phyloP scores from a whole-genome alignment of 2,329 filamentous ascomycete species.

The Pseudogymnoascus sp. region DNA sequence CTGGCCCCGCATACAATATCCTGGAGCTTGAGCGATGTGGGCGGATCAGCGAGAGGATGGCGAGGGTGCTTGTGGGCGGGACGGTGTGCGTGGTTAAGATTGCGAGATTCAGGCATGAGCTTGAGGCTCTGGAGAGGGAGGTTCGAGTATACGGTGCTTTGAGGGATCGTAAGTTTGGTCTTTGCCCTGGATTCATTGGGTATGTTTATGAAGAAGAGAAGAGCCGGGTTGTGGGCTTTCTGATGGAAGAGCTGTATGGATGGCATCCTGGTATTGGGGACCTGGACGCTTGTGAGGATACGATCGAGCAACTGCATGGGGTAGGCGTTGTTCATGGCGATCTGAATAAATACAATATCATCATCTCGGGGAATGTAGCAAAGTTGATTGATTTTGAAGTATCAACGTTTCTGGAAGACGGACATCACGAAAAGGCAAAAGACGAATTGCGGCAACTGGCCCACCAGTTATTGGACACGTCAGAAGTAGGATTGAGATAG shows the following conservation, averaged over 20 bases:
- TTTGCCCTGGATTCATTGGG: background rate
- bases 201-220: background rate
- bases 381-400: conserved; percentile 7
- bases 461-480: background rate
- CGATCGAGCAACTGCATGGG: background rate
- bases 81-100: background rate
- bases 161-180: background rate
- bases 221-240: background rate
- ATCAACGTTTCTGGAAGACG: background rate
- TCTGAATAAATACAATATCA: conserved; percentile 11
- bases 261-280: background rate
- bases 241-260: background rate
- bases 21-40: background rate
- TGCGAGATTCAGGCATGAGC: background rate
- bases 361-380: background rate
- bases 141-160: background rate
- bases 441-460: background rate
- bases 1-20: background rate
- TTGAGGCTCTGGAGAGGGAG: background rate
- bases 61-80: background rate
- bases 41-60: background rate
- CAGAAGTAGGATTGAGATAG: background rate
- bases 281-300: background rate
- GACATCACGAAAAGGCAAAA: background rate
- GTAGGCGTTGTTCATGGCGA: conserved; percentile 7